These are phyloP conservation scores for Microdochium bolleyi DNA, from an alignment of 2,329 filamentous ascomycete genomes.

Conservation along the genomic window DNA sequence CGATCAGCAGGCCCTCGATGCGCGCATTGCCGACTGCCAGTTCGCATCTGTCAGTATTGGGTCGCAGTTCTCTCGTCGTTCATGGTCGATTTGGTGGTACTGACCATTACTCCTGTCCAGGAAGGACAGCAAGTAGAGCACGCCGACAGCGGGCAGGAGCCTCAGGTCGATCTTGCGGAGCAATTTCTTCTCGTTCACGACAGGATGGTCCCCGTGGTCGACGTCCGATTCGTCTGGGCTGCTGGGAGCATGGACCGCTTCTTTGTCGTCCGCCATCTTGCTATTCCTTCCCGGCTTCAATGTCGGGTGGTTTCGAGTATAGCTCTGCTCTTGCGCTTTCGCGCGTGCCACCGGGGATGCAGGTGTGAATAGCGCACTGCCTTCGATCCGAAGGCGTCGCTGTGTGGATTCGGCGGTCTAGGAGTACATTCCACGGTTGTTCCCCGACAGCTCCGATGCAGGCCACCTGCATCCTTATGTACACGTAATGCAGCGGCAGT, in stretches of 20 bases:
- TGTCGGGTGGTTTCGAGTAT: not conserved
- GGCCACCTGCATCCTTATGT: not conserved
- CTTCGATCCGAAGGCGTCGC: not conserved
- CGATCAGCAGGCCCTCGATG: conserved; percentile 44
- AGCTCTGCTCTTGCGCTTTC: not conserved
- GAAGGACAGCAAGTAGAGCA: conserved; percentile 49
- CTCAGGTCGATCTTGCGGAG: conserved; percentile 47
- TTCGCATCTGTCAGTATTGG: conserved; percentile 13
- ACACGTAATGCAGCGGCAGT: not conserved
- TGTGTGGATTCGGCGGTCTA: too few species aligned
- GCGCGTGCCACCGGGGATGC: not conserved
- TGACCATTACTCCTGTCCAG: conserved; percentile 50
- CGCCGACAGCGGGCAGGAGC: conserved; percentile 43
- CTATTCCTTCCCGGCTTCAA: not conserved
- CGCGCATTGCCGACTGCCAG: conserved; percentile 52
- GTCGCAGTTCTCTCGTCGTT: not conserved
- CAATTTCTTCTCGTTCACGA: conserved; percentile 46
- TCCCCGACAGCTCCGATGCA: too few species aligned
- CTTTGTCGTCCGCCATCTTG: not conserved
- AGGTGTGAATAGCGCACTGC: not conserved
- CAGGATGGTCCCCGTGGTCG: not conserved
- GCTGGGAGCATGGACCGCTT: not conserved
- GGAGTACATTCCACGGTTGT: too few species aligned
- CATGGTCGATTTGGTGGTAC: too few species aligned
- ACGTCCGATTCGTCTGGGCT: not conserved